Evolutionary conservation across 2,329 filamentous ascomycete genomes (phyloP), one percentile per base, ranked within the genome.

Genomic region (Dactylellina parvicollis): DNA sequence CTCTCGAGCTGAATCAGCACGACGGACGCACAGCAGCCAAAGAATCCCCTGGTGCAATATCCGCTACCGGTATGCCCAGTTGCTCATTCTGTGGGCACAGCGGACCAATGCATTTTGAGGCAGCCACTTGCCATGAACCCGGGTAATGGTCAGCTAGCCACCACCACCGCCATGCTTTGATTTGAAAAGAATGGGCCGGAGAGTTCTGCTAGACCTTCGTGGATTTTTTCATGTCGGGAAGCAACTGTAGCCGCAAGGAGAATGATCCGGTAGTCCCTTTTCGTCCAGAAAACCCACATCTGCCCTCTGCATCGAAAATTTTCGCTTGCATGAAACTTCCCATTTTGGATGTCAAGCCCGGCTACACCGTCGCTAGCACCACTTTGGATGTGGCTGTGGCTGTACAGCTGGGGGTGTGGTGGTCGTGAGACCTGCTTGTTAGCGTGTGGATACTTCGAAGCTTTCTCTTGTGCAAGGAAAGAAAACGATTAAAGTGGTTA

Each of bases 281-380:
- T 73, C 69, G 69, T 73, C 56, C 69, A 73, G 42, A 50, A 24
- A 66, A 73, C 69, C 69, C 69, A 60, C 60, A 30, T 57, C 55
- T 30, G 56, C 44, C 26, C 34, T 32, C 38, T 46, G 40, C 59
- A 40, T 32, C 30, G 18, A 65, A 65, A 72, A 64, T 66, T 73
- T 65, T 73, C 69, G 69, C 69, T 73, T 73, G 69, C 69, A 73
- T 73, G 69, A 73, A 10, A 60, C 59, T 73, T 66, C 69, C 69
- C 26, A 12, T 73, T 73, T 50, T 52, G 60, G 69, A 52, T 55
- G 69, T 73, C 54, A 52, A 66, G 69, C 69, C 69, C 69, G 69
- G 69, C 52, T 66, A 61, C 69, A 73, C 69, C 69, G 60, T 65
- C 60, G 69, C 69, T 73, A 66, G 61, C 40, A 65, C 60, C 24